Evolutionary conservation across 1,284 basidiomycete genomes (phyloP), one percentile per base, ranked within the genome.

Genomic region (Apiotrichum brassicae): DNA sequence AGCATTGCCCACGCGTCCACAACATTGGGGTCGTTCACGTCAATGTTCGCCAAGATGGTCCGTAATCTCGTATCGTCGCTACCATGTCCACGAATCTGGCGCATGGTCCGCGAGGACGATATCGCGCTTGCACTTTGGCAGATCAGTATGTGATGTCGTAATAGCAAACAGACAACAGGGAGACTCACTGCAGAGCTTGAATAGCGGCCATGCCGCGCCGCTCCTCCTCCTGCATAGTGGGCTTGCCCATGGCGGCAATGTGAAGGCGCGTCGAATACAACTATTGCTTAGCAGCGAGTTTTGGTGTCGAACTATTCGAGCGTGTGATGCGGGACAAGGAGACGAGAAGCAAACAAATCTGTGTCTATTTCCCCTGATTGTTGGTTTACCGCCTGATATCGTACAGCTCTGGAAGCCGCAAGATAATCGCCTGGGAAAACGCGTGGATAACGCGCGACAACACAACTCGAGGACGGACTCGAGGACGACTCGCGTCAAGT

Each of bases 1-100:
- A 56, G 41, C 30, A 42, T 35, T 20, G 45, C 54, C 54, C 54
- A 56, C 8, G 54, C 54, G 9, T 45, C 46, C 6, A 48, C n/a
- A 16, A 52, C 40, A 4, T n/a, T 22, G 4, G 34, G 24, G 42
- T 49, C 44, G 8, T 20, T 30, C 4, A 45, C 16, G 14, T 49
- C 47, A 12, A 53, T 33, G 5, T 35, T 35, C 6, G 44, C 43
- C 8, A 56, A 30, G 11, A 56, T 26, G 14, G 38, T 30, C 14
- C 43, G 45, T 12, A 56, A 37, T 4, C 54, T 48, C 13, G 50
- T 24, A 43, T 56, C 54, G 13, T 45, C 43, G 34, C 37, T 18
- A n/a, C 30, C 22, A 9, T 33, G 19, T 11, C 22, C 23, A 20
- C 22, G 32, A 13, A 42, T 25, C 7, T 42, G 26, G 9, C 40